A percentile compares a stretch with the other conserved stretches of the same genome.
Evolutionary conservation across 1,284 basidiomycete genomes (phyloP).

Genomic region (Ustilago sp.): DNA sequence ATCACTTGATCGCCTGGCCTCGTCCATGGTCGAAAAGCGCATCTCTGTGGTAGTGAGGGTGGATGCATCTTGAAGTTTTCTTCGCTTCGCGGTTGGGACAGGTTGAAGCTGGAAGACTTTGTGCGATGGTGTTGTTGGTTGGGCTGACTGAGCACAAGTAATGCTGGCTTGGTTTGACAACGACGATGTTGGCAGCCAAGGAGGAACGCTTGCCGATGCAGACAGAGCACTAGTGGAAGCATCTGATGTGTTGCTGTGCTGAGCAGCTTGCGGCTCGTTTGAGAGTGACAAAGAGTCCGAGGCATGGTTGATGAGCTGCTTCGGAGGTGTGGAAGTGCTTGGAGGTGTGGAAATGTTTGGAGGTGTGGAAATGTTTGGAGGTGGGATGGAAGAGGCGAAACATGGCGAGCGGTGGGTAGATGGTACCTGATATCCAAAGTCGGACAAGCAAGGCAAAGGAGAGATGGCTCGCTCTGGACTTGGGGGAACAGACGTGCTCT

Average conservation of each 20-base stretch:
- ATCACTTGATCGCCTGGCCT: slow-evolving; percentile 25
- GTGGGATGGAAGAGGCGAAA: slow-evolving; percentile 6
- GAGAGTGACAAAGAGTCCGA: background rate
- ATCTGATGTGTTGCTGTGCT: background rate
- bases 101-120: slow-evolving; percentile 34
- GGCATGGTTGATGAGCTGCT: background rate
- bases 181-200: slow-evolving; percentile 16
- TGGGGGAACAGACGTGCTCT: slow-evolving; percentile 21
- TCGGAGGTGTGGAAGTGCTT: background rate
- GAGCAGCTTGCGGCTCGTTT: background rate
- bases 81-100: slow-evolving; percentile 31
- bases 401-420: slow-evolving; percentile 12
- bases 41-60: background rate
- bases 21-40: slow-evolving; percentile 6
- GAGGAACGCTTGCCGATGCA: slow-evolving; percentile 5
- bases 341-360: background rate
- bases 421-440: slow-evolving; percentile 23
- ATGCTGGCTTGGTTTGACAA: background rate
- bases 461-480: slow-evolving; percentile 35
- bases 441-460: slow-evolving; percentile 32
- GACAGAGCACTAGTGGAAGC: background rate
- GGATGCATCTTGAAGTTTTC: slow-evolving; percentile 26
- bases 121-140: background rate
- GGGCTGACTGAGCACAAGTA: background rate
- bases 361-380: background rate